Conservation (phyloP, 1,284 basidiomycete genomes). For the Cryptococcus sp. region DNA sequence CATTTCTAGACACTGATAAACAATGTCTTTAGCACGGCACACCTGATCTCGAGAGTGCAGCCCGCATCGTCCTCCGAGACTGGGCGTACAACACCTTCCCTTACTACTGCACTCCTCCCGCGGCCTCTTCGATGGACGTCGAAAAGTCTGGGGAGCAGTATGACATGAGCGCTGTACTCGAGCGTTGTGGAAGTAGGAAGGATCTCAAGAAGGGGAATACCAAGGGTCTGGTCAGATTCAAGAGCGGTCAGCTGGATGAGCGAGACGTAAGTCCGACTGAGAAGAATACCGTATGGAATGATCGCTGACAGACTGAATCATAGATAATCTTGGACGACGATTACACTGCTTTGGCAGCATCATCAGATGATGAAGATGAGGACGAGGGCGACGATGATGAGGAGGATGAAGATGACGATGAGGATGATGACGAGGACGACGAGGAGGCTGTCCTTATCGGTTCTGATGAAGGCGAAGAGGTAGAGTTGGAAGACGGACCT, state of each 20-base stretch:
- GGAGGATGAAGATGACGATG: conserved; percentile 40
- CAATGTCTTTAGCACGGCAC: conserved; percentile 62
- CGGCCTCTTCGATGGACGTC: conserved; percentile 26
- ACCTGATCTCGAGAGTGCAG: conserved; percentile 75
- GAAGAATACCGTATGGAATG: not conserved
- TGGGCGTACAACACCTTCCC: conserved; percentile 81
- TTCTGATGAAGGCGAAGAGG: conserved; percentile 47
- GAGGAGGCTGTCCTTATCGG: conserved; percentile 36
- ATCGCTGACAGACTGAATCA: conserved; percentile 12
- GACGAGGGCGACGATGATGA: conserved; percentile 34
- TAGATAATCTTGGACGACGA: conserved; percentile 60
- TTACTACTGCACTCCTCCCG: conserved; percentile 70
- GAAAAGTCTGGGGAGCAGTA: conserved; percentile 37
- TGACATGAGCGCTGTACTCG: conserved; percentile 54
- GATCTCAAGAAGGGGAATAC: conserved; percentile 54
- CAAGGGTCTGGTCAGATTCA: conserved; percentile 61
- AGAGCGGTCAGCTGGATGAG: conserved; percentile 58
- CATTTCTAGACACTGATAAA: not conserved
- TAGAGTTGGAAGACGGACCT: conserved; percentile 46
- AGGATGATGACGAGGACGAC: conserved; percentile 36
- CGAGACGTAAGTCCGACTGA: conserved; percentile 54
- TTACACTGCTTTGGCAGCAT: conserved; percentile 53
- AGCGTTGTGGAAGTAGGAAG: conserved; percentile 67
- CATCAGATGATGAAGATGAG: conserved; percentile 36
- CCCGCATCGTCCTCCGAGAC: conserved; percentile 81